Evolutionary conservation across 1,284 basidiomycete genomes (phyloP), one percentile per base, ranked within the genome.

Genomic region (Golubevia pallescens): DNA sequence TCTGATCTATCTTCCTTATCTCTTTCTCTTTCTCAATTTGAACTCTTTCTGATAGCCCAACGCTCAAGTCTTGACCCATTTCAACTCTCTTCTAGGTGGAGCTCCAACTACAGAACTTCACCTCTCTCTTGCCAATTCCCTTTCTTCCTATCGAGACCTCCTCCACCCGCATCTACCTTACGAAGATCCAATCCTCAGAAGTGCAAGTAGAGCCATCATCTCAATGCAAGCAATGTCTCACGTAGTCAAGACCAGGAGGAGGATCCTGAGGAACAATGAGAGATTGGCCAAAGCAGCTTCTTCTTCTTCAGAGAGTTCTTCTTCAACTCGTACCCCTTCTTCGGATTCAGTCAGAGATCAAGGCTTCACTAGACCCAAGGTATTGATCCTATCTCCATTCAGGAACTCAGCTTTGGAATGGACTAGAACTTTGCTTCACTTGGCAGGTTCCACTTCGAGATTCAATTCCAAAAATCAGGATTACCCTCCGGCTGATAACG

Each of bases 291-390:
- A 80, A 48, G 69, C 77, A 23, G 70, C 79, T 19, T 59, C 70
- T 51, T 19, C 58, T 21, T 19, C 4, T 21, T 8, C 16, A 51
- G 57, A 51, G 10, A n/a, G n/a, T n/a, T n/a, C n/a, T n/a, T n/a
- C n/a, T n/a, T 48, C 28, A 16, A 59, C 38, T 13, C 34, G 10
- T 38, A 10, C 10, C 34, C 34, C 34, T 38, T 38, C 34, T 38
- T 4, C 34, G 5, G 34, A 38, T 38, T 38, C 34, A 38, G 34
- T 38, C 3, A 38, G 94, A 86, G 96, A 99, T 84, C 96, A 98
- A 88, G 95, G 96, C 21, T 99, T 98, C 87, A 97, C 95, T 1
- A 92, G 97, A 6, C 96, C 97, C 20, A 96, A 96, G 53, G 89
- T 97, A 10, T 92, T 99, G 61, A 87, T 99, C 66, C 90, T 99